These are phyloP conservation scores for Ophiostoma montium DNA, from an alignment of 2,329 filamentous ascomycete genomes.

Conservation along the genomic window DNA sequence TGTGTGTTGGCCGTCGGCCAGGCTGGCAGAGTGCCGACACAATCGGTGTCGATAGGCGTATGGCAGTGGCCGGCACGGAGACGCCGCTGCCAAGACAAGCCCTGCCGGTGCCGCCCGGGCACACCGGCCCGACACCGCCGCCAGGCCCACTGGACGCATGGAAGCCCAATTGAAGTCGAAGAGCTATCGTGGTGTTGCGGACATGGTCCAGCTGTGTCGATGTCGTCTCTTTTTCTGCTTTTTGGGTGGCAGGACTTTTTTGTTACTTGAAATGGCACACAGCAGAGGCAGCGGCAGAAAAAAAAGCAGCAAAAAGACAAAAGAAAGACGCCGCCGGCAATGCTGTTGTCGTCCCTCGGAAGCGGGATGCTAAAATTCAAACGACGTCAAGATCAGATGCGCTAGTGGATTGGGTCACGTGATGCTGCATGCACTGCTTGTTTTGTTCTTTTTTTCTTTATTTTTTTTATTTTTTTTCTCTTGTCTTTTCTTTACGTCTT, in stretches of 20 bases:
- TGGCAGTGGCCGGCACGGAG: background rate
- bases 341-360: background rate
- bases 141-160: background rate
- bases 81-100: background rate
- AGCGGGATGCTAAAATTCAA: background rate
- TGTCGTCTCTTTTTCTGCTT: too few species aligned
- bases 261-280: too few species aligned
- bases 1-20: too few species aligned
- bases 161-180: background rate
- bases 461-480: background rate
- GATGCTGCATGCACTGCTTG: background rate
- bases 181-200: background rate
- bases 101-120: background rate
- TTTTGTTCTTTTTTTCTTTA: background rate
- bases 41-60: too few species aligned
- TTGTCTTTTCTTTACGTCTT: too few species aligned
- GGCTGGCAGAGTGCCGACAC: too few species aligned
- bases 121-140: background rate
- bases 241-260: too few species aligned
- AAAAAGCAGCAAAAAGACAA: background rate
- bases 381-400: background rate
- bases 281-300: too few species aligned
- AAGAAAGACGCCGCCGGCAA: background rate
- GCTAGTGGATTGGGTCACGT: background rate
- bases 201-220: background rate